These are phyloP conservation scores for Pouteria glomerata DNA, from an alignment of 148 eudicot species.

Conservation along the genomic window DNA sequence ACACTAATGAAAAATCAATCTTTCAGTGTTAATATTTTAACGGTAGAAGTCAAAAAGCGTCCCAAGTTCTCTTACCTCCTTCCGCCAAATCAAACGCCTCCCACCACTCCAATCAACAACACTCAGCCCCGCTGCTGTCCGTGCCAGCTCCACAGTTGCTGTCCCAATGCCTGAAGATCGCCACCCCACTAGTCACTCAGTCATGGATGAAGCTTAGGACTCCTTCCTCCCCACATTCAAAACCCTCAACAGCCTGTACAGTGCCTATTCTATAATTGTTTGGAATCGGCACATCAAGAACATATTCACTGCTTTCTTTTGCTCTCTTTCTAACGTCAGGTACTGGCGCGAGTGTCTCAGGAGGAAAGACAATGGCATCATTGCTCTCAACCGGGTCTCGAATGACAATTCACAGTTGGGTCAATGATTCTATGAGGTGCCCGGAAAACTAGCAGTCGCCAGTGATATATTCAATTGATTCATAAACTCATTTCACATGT, in stretches of 20 bases:
- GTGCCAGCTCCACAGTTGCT: constrained; percentile 14
- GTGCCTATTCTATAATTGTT: constrained; percentile 48
- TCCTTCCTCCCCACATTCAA: constrained; percentile 43
- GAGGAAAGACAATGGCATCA: constrained; percentile 53
- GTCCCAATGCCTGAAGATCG: constrained; percentile 16
- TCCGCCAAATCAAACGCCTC: constrained; percentile 5
- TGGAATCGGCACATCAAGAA: constrained; percentile 80
- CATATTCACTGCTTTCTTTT: constrained; percentile 66
- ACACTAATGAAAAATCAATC: too few relatives aligned
- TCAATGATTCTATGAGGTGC: too few relatives aligned
- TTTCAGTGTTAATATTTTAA: too few relatives aligned
- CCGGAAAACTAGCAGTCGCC: too few relatives aligned
- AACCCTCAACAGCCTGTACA: constrained; percentile 49
- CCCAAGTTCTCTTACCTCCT: constrained; percentile 15
- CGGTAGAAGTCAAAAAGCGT: too few relatives aligned
- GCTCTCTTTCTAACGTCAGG: constrained; percentile 57
- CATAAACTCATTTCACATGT: too few relatives aligned
- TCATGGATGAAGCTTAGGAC: constrained; percentile 53
- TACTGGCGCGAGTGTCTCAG: constrained; percentile 69
- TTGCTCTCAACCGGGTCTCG: constrained; percentile 90
- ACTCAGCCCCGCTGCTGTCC: constrained; percentile 7
- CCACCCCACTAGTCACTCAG: constrained; percentile 49
- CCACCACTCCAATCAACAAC: too few relatives aligned
- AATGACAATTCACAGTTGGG: too few relatives aligned
- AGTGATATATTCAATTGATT: too few relatives aligned